Evolutionary conservation across 2,329 filamentous ascomycete species (phyloP), one percentile per base, ranked within the genome.

Genomic region (Aspergillus unguis): DNA sequence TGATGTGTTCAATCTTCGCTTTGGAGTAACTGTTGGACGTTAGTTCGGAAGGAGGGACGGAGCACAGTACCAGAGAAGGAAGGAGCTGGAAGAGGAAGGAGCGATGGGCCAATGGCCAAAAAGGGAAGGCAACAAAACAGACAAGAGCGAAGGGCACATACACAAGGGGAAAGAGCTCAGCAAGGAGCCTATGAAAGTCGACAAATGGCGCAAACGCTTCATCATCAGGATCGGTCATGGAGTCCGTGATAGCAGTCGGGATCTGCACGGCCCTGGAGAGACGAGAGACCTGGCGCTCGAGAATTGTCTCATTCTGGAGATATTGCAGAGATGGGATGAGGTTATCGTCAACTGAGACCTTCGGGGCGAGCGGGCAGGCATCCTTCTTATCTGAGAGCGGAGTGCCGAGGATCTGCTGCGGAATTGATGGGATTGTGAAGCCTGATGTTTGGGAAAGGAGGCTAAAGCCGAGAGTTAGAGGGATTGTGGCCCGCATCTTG

Each of bases 151-250:
- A 4, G n/a, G 25, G 7, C 3, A 48, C 66, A 35, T 66, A 80
- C 61, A 80, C 70, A 2, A 74, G 62, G 0, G 82, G 83, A 56
- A 82, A 85, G 0, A 77, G 74, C 51, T 71, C 59, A 50, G 75
- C 60, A 31, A 85, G 67, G 32, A 78, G 78, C 6, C 64, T 62
- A 5, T 80, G 78, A 48, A 87, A 77, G 2, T 78, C 70, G 41
- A 76, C 75, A 58, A 88, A 80, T 7, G 80, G 74, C 2, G 81
- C 76, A 78, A 85, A 88, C 47, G 81, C 75, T 40, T 76, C 66
- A 60, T 87, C 85, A 49, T 76, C 82, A 0, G 77, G 78, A 44
- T 81, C 71, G 1, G 35, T 60, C 50, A 62, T 60, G 47, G 61
- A 67, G 48, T 71, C 67, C 9, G 62, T 63, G 9, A 71, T 61